Base-by-base conservation (phyloP, 495 filamentous ascomycete genomes). In the Hypoxylon fragiforme region DNA sequence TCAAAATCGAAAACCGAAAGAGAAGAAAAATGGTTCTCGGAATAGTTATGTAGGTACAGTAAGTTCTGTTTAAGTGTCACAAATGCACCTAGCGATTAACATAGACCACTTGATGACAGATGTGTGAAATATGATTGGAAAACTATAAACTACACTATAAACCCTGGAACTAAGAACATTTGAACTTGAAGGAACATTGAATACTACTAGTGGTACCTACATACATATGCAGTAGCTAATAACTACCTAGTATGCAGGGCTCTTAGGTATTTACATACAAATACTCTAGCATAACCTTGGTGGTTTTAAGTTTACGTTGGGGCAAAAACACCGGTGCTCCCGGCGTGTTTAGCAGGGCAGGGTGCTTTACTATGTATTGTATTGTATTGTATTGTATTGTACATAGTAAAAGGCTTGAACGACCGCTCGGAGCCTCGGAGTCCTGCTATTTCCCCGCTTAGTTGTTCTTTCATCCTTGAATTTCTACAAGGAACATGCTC, bases 31-130 rank as follows among this genome's bases (percentile, higher is more conserved):
- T 28, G 4, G 24, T 28, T 4, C 9, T 28, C 24, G 4, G 4
- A 28, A 28, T 28, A 9, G n/a, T n/a, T n/a, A n/a, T n/a, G n/a
- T n/a, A n/a, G n/a, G n/a, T n/a, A n/a, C n/a, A n/a, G n/a, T n/a
- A n/a, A n/a, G n/a, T n/a, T n/a, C n/a, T n/a, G n/a, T n/a, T n/a
- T n/a, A n/a, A n/a, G n/a, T n/a, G n/a, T n/a, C n/a, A n/a, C n/a
- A n/a, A n/a, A n/a, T n/a, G n/a, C n/a, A n/a, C n/a, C n/a, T n/a
- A n/a, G n/a, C n/a, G n/a, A n/a, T n/a, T n/a, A n/a, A n/a, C n/a
- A n/a, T n/a, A n/a, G n/a, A n/a, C n/a, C n/a, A n/a, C 7, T 50
- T 57, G 58, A 57, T 62, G 58, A 62, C 58, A 57, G 58, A 57
- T 62, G 43, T 31, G 32, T 37, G 28, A 36, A 53, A 39, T 57